Evolutionary conservation across 2,329 filamentous ascomycete species (phyloP).

Genomic region (Fusarium scirpi): DNA sequence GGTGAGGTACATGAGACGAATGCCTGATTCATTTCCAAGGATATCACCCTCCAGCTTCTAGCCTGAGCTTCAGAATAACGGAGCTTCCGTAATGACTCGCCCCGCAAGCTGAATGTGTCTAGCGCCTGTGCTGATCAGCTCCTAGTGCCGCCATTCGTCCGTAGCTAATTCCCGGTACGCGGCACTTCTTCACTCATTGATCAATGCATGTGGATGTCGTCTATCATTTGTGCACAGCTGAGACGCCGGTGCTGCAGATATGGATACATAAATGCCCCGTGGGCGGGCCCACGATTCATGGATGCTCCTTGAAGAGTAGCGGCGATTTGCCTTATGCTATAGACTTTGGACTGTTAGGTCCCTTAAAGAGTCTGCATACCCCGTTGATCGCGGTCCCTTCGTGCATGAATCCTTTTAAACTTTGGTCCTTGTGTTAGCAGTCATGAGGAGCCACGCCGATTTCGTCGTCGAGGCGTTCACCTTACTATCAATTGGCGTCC

Average conservation of each 20-base stretch:
- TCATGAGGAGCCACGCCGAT: slow-evolving; percentile 8
- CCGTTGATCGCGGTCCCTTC: not conserved
- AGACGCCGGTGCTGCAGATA: not conserved
- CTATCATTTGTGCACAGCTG: not conserved
- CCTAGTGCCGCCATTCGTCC: slow-evolving; percentile 1
- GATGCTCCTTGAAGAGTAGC: not conserved
- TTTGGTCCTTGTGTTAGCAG: not conserved
- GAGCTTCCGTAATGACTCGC: not conserved
- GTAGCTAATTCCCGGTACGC: not conserved
- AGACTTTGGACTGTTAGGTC: not conserved
- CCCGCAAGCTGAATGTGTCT: not conserved
- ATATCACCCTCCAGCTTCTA: not conserved
- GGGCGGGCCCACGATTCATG: not conserved
- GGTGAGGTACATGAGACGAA: not conserved
- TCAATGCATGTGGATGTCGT: not conserved
- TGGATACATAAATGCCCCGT: not conserved
- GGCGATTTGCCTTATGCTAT: not conserved
- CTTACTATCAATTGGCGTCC: slow-evolving; percentile 61
- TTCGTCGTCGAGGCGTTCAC: slow-evolving; percentile 51
- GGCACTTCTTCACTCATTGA: not conserved
- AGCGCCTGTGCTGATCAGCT: slow-evolving; percentile 1
- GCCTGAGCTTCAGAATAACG: not conserved
- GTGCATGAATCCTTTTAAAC: not conserved
- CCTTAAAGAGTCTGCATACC: slow-evolving; percentile 5
- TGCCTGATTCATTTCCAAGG: not conserved